Conservation (phyloP, 495 filamentous ascomycete genomes). For the Aspergillus kassunensis region DNA sequence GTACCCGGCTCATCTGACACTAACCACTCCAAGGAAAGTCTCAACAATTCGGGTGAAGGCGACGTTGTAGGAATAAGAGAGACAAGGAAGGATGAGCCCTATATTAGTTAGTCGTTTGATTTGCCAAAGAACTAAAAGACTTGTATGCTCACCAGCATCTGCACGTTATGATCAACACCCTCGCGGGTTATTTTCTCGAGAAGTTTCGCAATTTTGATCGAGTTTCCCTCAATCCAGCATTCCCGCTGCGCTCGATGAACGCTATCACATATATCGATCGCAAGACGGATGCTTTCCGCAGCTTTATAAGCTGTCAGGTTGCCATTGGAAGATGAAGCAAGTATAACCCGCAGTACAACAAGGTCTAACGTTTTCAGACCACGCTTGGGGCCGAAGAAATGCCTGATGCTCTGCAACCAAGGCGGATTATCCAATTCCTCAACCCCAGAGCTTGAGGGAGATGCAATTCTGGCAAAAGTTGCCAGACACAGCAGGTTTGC, state of each 20-base stretch:
- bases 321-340: conserved; percentile 45
- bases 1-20: conserved; percentile 24
- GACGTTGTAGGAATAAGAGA: conserved; percentile 23
- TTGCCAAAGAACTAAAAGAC: background rate
- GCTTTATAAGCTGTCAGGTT: conserved; percentile 35
- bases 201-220: conserved; percentile 45
- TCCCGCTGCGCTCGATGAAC: conserved; percentile 38
- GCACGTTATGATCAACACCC: conserved; percentile 36
- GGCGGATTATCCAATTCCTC: conserved; percentile 13
- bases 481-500: conserved; percentile 48
- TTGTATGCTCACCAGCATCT: conserved; percentile 36
- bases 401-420: conserved; percentile 38
- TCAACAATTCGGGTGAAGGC: conserved; percentile 24
- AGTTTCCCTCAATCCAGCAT: conserved; percentile 43
- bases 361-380: conserved; percentile 54
- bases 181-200: conserved; percentile 45
- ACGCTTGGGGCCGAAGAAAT: conserved; percentile 48
- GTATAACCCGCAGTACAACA: conserved; percentile 48
- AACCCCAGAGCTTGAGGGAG: conserved; percentile 5
- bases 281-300: conserved; percentile 46
- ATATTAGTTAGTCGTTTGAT: conserved; percentile 8
- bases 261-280: conserved; percentile 42
- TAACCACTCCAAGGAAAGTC: conserved; percentile 24
- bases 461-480: conserved; percentile 42
- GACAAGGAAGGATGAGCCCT: conserved; percentile 40